These are phyloP conservation scores for Piper longum DNA, from an alignment of 164 flowering plant genomes.

Conservation along the genomic window DNA sequence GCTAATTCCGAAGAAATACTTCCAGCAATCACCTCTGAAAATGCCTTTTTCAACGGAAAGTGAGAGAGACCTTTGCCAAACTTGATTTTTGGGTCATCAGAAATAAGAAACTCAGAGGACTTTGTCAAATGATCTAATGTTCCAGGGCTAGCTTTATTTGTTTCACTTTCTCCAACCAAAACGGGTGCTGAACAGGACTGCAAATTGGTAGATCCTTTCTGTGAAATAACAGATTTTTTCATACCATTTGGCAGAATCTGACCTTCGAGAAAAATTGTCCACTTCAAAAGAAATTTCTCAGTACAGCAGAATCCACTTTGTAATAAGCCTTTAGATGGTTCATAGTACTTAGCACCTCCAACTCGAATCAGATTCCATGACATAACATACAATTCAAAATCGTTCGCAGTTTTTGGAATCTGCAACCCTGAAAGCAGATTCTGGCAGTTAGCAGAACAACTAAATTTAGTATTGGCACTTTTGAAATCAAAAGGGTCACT, in stretches of 20 bases:
- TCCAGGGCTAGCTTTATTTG: slow-evolving; percentile 15
- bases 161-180: slow-evolving; percentile 13
- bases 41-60: slow-evolving; percentile 59
- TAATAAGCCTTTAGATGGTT: slow-evolving; percentile 69
- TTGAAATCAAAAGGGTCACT: slow-evolving; percentile 87
- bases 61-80: slow-evolving; percentile 57
- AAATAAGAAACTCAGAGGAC: slow-evolving; percentile 11
- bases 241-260: slow-evolving; percentile 15
- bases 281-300: slow-evolving; percentile 53
- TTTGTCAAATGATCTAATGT: slow-evolving; percentile 17
- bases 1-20: slow-evolving; percentile 44
- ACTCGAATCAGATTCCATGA: slow-evolving; percentile 73
- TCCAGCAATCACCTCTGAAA: slow-evolving; percentile 93
- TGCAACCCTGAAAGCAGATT: slow-evolving; percentile 48
- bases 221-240: slow-evolving; percentile 6
- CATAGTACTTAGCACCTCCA: slow-evolving; percentile 71
- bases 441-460: slow-evolving; percentile 56
- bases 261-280: slow-evolving; percentile 43
- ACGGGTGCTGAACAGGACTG: slow-evolving; percentile 15
- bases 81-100: slow-evolving; percentile 28
- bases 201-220: slow-evolving; percentile 18
- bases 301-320: slow-evolving; percentile 72
- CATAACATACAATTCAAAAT: slow-evolving; percentile 37
- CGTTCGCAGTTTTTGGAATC: slow-evolving; percentile 30
- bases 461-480: slow-evolving; percentile 48